These are phyloP conservation scores for Linnemannia exigua DNA, from an alignment of 192 early-diverging fungal genomes.

Conservation along the genomic window DNA sequence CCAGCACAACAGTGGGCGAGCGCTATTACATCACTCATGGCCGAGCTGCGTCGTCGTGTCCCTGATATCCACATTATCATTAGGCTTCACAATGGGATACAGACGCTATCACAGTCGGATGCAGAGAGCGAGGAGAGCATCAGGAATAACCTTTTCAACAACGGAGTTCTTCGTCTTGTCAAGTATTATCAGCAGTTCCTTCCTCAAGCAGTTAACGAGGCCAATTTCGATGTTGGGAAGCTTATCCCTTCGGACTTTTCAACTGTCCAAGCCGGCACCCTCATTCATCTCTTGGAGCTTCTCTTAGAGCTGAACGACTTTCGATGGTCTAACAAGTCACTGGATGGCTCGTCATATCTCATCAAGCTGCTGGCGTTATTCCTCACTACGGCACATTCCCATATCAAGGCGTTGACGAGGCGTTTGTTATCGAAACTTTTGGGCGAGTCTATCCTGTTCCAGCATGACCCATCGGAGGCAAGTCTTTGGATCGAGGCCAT, in stretches of 20 bases:
- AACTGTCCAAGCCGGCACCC: constrained; percentile 61
- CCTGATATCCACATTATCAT: constrained; percentile 82
- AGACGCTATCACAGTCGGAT: constrained; percentile 38
- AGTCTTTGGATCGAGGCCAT: constrained; percentile 72
- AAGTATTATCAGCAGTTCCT: constrained; percentile 76
- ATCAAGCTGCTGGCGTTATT: constrained; percentile 66
- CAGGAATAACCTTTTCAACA: constrained; percentile 60
- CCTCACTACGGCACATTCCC: constrained; percentile 60
- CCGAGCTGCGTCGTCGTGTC: constrained; percentile 74
- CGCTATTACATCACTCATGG: constrained; percentile 54
- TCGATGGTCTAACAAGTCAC: constrained; percentile 76
- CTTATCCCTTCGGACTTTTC: constrained; percentile 76
- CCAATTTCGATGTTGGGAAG: constrained; percentile 81
- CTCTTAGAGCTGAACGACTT: constrained; percentile 72
- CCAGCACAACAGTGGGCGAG: constrained; percentile 37
- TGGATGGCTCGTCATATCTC: constrained; percentile 66
- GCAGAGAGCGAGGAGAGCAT: constrained; percentile 59
- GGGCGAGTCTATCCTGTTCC: constrained; percentile 70
- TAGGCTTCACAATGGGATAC: constrained; percentile 58
- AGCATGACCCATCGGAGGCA: constrained; percentile 68
- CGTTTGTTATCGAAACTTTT: constrained; percentile 64
- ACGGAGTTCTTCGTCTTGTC: constrained; percentile 70
- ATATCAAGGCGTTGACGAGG: constrained; percentile 59
- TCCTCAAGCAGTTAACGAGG: constrained; percentile 74
- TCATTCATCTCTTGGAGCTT: constrained; percentile 74